A percentile compares a stretch with the other conserved stretches of the same genome.
These are phyloP conservation scores for Salix purpurea DNA, from an alignment of 345 rosid species.

Conservation along the genomic window DNA sequence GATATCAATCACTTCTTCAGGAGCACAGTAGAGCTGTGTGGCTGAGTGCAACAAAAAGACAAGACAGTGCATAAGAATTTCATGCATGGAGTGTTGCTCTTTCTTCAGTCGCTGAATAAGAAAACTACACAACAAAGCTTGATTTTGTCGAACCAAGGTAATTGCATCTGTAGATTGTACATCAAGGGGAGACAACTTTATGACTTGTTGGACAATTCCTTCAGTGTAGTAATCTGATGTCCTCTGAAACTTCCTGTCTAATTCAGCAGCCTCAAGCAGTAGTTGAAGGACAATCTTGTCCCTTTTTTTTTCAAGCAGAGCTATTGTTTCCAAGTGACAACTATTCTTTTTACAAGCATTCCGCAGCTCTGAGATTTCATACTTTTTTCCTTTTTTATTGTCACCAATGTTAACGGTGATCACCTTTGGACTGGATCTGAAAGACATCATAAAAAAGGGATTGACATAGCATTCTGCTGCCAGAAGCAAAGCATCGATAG, in stretches of 20 bases:
- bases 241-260: constrained; percentile 49
- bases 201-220: constrained; percentile 41
- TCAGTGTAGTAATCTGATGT: constrained; percentile 31
- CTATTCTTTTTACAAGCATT: constrained; percentile 29
- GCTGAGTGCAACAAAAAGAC: constrained; percentile 65
- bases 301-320: constrained; percentile 57
- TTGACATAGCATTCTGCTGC: no score
- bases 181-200: constrained; percentile 51
- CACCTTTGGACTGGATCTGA: no score
- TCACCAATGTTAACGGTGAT: no score
- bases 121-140: constrained; percentile 57
- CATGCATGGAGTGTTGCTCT: constrained; percentile 64
- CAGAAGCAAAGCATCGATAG: no score
- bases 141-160: constrained; percentile 77
- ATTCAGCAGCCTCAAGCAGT: constrained; percentile 68
- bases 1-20: constrained; percentile 56
- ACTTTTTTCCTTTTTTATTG: constrained; percentile 20
- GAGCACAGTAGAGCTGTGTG: constrained; percentile 54
- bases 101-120: constrained; percentile 51
- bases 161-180: constrained; percentile 56
- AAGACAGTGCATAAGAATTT: constrained; percentile 68
- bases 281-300: constrained; percentile 67
- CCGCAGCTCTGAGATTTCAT: constrained; percentile 27
- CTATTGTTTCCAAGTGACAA: constrained; percentile 39
- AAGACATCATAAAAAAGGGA: no score